Evolutionary conservation across 2,329 filamentous ascomycete species (phyloP), one percentile per base, ranked within the genome.

Genomic region (Teratosphaeria nubilosa): DNA sequence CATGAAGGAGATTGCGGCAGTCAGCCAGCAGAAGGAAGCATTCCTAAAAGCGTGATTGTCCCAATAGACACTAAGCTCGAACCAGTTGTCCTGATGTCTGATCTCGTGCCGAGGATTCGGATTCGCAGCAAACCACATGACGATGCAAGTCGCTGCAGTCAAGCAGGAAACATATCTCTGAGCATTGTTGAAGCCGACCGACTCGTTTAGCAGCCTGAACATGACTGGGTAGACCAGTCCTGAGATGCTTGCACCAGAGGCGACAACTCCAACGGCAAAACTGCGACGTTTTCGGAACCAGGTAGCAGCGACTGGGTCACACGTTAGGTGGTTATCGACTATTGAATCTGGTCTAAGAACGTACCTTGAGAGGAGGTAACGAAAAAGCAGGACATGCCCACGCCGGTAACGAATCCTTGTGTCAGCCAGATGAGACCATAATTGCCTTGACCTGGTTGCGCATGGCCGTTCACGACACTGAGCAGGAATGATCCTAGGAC

Each of bases 371-470:
- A 79, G 60, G 77, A 78, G 25, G 59, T 74, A 4, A 80, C 78
- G 62, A 80, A 80, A 66, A 78, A 79, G 62, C 77, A 79, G n/a
- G 76, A 73, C 77, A 80, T 80, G 10, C 78, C 78, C 10, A 79
- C 59, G 5, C 77, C 76, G 27, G 72, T 72, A 41, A 79, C 65
- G 45, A 80, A 64, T 3, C 77, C 78, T 64, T 80, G 77, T 4
- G 75, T 76, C 11, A 75, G 65, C 76, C 76, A 77, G 25, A 78
- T 77, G 6, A 73, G 63, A 31, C 62, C 69, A 63, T 76, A 78
- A 56, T 70, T 75, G 51, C 71, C 76, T 24, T 72, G 55, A 4
- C 67, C 68, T 53, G 69, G 65, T 20, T 64, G 60, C 11, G 68
- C 71, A n/a, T 66, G 65, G 3, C 75, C 75, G 58, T 75, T 75